phyloP scores from a whole-genome alignment of 768 basidiomycete species.

The Cystobasidium tubakii region DNA sequence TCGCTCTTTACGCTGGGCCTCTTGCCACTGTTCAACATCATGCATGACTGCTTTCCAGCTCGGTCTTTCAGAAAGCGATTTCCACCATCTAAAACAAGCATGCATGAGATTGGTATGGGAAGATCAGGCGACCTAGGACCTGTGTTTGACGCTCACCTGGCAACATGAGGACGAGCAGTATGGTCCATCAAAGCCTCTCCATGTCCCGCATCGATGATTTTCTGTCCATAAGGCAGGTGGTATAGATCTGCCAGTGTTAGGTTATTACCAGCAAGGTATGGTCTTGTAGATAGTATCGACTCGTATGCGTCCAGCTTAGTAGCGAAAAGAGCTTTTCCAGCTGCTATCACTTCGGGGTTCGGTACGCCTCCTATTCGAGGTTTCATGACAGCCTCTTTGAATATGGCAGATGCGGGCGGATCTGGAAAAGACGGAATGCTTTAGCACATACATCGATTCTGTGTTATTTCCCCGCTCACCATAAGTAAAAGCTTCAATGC shows the following conservation, averaged over 20 bases:
- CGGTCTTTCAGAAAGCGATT: not conserved
- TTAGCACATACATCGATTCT: not conserved
- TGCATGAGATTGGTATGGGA: not conserved
- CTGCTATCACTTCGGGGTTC: not conserved
- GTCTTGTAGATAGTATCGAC: not conserved
- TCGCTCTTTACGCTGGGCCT: slow-evolving; percentile 16
- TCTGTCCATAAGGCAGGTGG: slow-evolving; percentile 27
- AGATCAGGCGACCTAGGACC: not conserved
- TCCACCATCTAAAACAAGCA: slow-evolving; percentile 29
- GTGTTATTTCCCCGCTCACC: not conserved
- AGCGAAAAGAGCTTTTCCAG: not conserved
- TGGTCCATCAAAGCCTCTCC: slow-evolving; percentile 17
- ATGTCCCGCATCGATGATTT: slow-evolving; percentile 19
- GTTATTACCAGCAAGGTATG: slow-evolving; percentile 27
- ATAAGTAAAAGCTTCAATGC: slow-evolving; percentile 29
- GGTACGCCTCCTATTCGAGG: not conserved
- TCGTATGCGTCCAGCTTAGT: slow-evolving; percentile 25
- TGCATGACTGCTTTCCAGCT: slow-evolving; percentile 20
- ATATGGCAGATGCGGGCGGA: slow-evolving; percentile 4
- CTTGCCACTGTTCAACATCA: slow-evolving; percentile 10
- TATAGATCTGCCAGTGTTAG: slow-evolving; percentile 26
- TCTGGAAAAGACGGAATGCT: slow-evolving; percentile 13
- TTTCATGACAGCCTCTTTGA: slow-evolving; percentile 14
- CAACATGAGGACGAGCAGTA: slow-evolving; percentile 21
- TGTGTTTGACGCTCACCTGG: not conserved